A percentile compares a stretch with the other conserved stretches of the same genome.
phyloP scores from a whole-genome alignment of 441 rosid genomes.

The Bocquillonia castaneifolia region DNA sequence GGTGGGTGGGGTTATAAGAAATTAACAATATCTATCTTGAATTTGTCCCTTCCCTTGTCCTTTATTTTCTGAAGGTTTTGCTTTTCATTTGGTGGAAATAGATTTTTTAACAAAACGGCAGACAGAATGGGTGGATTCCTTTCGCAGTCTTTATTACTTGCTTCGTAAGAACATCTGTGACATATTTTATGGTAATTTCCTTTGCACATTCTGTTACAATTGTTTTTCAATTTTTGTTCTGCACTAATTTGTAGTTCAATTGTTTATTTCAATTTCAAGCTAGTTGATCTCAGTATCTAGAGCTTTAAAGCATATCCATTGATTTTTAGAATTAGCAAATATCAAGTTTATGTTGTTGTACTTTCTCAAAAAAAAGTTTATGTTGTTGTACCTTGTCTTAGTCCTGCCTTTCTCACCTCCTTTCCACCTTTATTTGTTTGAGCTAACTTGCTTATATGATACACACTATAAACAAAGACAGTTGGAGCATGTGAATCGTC shows the following conservation, averaged over 20 bases:
- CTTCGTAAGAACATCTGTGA: conserved; percentile 69
- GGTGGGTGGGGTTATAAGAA: conserved; percentile 52
- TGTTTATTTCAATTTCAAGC: not conserved
- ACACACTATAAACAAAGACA: not conserved
- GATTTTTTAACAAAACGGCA: conserved; percentile 70
- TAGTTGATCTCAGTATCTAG: not conserved
- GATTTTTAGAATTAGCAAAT: not conserved
- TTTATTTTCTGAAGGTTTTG: conserved; percentile 13
- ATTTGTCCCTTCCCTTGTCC: not conserved
- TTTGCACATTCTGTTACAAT: not conserved
- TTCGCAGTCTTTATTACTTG: conserved; percentile 80
- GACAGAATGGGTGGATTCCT: conserved; percentile 83
- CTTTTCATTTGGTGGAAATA: conserved; percentile 42
- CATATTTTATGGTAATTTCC: conserved; percentile 42
- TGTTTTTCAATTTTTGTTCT: not conserved
- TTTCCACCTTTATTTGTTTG: not conserved
- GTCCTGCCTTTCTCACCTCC: not conserved
- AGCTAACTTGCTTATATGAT: not conserved
- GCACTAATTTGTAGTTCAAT: not conserved
- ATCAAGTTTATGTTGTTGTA: not conserved
- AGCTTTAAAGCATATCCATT: not conserved
- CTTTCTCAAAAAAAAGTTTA: no score
- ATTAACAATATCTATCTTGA: conserved; percentile 7
- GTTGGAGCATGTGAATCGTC: not conserved
- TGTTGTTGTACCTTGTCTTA: not conserved